phyloP scores from a whole-genome alignment of 1,284 basidiomycete genomes.

The Cutaneotrichosporon spelunceum region DNA sequence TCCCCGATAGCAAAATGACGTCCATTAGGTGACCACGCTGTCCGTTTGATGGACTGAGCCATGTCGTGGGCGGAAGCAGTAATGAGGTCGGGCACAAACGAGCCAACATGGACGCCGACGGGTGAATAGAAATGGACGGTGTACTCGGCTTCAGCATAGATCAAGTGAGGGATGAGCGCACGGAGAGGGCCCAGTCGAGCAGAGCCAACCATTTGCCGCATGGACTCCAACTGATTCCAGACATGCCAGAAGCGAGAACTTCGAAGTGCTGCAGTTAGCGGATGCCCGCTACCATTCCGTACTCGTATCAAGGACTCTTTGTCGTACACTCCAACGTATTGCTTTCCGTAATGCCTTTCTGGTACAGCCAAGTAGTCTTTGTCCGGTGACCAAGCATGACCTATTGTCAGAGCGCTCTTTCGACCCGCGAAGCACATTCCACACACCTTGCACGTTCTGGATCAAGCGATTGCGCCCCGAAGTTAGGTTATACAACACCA shows the following conservation, averaged over 20 bases:
- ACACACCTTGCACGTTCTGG: slow-evolving; percentile 21
- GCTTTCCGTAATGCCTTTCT: slow-evolving; percentile 80
- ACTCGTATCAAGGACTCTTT: slow-evolving; percentile 71
- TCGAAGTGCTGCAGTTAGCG: slow-evolving; percentile 64
- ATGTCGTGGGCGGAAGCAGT: slow-evolving; percentile 7
- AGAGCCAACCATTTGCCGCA: slow-evolving; percentile 73
- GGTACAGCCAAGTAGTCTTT: slow-evolving; percentile 74
- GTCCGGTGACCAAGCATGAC: slow-evolving; percentile 73
- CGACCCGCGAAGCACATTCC: neutral
- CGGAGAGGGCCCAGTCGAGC: slow-evolving; percentile 78
- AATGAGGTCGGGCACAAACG: slow-evolving; percentile 58
- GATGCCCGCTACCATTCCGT: slow-evolving; percentile 34
- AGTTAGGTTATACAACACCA: slow-evolving; percentile 73
- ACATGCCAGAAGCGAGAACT: slow-evolving; percentile 68
- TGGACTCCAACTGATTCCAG: slow-evolving; percentile 75
- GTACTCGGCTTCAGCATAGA: slow-evolving; percentile 58
- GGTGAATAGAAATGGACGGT: slow-evolving; percentile 73
- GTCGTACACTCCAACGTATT: slow-evolving; percentile 77
- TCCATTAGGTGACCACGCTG: slow-evolving; percentile 68
- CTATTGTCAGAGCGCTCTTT: slow-evolving; percentile 50
- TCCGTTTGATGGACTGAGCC: slow-evolving; percentile 59
- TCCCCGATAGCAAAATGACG: slow-evolving; percentile 12
- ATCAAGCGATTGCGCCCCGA: slow-evolving; percentile 58
- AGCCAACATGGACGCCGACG: slow-evolving; percentile 64
- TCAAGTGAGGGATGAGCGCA: slow-evolving; percentile 41